Percentiles rank a stretch among this genome's conserved stretches.
phyloP scores from a whole-genome alignment of 2,329 filamentous ascomycete genomes.

The Diaporthe destruens region DNA sequence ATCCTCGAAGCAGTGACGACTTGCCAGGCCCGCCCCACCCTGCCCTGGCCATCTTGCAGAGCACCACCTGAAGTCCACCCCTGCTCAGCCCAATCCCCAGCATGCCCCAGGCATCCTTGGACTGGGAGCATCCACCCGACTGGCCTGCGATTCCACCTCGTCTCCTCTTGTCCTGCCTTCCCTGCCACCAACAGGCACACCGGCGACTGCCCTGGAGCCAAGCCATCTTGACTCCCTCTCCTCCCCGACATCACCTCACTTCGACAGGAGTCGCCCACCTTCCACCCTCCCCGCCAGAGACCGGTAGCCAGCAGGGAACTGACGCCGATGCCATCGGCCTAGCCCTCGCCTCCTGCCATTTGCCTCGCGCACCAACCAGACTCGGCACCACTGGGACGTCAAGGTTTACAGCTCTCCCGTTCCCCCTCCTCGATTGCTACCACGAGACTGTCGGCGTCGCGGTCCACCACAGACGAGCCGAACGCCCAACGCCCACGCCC shows the following conservation, averaged over 20 bases:
- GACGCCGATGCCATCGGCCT: not conserved
- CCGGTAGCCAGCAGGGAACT: conserved; percentile 10
- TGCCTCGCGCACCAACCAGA: not conserved
- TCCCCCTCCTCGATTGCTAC: conserved; percentile 20
- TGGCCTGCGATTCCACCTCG: conserved; percentile 22
- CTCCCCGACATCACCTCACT: conserved; percentile 5
- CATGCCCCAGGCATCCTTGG: conserved; percentile 30
- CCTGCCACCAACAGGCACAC: conserved; percentile 34
- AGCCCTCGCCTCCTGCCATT: not conserved
- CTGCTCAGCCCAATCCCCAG: conserved; percentile 22
- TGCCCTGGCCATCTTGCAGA: conserved; percentile 19
- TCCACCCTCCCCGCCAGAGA: not conserved
- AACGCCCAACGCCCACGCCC: conserved; percentile 1
- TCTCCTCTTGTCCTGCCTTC: conserved; percentile 31
- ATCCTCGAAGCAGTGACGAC: conserved; percentile 30
- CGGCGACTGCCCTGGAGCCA: conserved; percentile 22
- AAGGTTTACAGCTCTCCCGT: conserved; percentile 25
- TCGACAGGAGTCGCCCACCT: not conserved
- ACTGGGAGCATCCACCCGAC: conserved; percentile 28
- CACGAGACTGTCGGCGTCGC: conserved; percentile 22
- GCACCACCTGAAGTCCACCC: conserved; percentile 16
- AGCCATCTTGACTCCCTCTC: conserved; percentile 16
- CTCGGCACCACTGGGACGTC: not conserved
- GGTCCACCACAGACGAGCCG: conserved; percentile 28
- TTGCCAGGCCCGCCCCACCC: conserved; percentile 2